Base-by-base conservation (phyloP, 805 yeast genomes). In the Yamadazyma sp. region DNA sequence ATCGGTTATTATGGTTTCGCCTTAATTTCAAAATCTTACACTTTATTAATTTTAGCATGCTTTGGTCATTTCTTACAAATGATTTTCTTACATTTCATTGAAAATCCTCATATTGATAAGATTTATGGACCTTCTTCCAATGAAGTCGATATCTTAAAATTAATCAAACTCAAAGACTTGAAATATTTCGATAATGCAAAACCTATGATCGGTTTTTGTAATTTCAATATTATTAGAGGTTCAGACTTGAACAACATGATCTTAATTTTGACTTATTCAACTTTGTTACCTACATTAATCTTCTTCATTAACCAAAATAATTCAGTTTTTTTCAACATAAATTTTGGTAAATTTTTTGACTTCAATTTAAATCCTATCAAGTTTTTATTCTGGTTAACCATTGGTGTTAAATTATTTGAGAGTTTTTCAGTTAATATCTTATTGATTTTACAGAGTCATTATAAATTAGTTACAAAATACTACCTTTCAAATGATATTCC, bases 1-100 rank as follows among this genome's bases (percentile, higher is more conserved):
- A 76, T 86, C 36, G 95, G 95, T 1, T 86, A 83, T 60, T 86
- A 86, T 52, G 95, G 95, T 0, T 75, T 84, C 50, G 87, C 91
- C 1, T 64, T 86, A 44, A 80, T 86, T 48, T 70, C 89, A 4
- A 80, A 84, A 44, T 80, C 86, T 16, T 83, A 84, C 49, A 71
- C 81, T 7, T 80, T 86, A 5, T 68, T 86, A 43, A 58, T 74
- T 11, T 80, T 82, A 20, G 84, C 94, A 1, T 61, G 85, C 11
- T 58, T 77, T 39, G 95, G 93, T 8, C 95, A 86, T 57, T 72
- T 82, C 35, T 65, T 76, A 36, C 95, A 86, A 55, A 85, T 86
- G 71, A 68, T 77, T 17, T 86, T 86, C 50, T 63, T 86, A 55
- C 78, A 79, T 44, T 69, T 67, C 43, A 88, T 86, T 31, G 95